These are phyloP conservation scores for Penicillium sp. DNA, from an alignment of 2,329 filamentous ascomycete species.

Conservation along the genomic window DNA sequence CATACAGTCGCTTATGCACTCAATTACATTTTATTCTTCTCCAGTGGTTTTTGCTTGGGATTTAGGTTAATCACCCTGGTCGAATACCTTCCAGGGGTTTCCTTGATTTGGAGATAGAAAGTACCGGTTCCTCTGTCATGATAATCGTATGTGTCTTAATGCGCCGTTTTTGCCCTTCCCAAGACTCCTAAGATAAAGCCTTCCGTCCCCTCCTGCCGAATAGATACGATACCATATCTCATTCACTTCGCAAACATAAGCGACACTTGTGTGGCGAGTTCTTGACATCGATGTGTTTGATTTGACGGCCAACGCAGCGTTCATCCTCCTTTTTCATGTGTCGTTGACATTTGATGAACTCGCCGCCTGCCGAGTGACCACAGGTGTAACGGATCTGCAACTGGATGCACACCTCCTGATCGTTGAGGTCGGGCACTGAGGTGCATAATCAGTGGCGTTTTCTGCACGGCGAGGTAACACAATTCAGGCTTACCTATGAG, in stretches of 20 bases:
- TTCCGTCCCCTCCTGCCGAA: background rate
- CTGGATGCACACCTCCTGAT: constrained; percentile 6
- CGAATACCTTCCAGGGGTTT: background rate
- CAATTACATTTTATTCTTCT: background rate
- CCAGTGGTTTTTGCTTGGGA: background rate
- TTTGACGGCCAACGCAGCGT: constrained; percentile 11
- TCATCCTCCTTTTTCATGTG: constrained; percentile 14
- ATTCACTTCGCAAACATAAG: constrained; percentile 10
- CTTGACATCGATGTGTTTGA: constrained; percentile 10
- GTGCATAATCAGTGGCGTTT: background rate
- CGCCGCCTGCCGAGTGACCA: constrained; percentile 15
- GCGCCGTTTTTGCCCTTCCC: background rate
- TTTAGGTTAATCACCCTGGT: background rate
- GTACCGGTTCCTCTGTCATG: too few relatives aligned
- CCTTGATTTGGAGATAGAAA: background rate
- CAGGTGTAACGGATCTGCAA: constrained; percentile 16
- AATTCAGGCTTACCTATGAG: background rate
- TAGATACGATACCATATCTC: background rate
- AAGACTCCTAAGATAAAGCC: background rate
- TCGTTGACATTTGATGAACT: constrained; percentile 15
- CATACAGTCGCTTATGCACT: background rate
- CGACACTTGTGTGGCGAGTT: constrained; percentile 15
- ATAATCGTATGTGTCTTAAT: background rate
- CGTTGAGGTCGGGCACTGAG: background rate
- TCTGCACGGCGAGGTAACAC: background rate